Evolutionary conservation across 768 basidiomycete genomes (phyloP).

Genomic region (Suillus variegatus): DNA sequence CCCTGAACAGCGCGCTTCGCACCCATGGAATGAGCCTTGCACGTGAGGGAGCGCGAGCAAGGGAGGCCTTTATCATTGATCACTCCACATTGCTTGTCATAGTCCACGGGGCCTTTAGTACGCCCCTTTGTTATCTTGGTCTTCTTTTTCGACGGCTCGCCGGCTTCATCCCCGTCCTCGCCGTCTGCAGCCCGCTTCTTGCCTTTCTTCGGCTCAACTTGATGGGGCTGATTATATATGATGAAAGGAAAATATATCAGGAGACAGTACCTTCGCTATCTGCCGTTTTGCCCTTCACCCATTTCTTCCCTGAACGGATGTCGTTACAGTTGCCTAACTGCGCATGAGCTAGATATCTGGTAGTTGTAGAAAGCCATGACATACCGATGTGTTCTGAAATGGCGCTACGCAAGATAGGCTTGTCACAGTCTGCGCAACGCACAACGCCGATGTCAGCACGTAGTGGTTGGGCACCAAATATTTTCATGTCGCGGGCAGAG

Average conservation of each 20-base stretch:
- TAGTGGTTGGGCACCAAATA: conserved; percentile 79
- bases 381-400: conserved; percentile 76
- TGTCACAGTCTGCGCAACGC: conserved; percentile 79
- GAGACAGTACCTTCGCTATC: conserved; percentile 46
- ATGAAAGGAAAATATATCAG: conserved; percentile 5
- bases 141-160: conserved; percentile 77
- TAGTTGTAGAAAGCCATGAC: conserved; percentile 19
- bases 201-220: conserved; percentile 48
- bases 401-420: conserved; percentile 77
- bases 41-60: conserved; percentile 93
- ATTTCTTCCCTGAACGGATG: conserved; percentile 57
- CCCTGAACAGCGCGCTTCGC: conserved; percentile 91
- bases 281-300: conserved; percentile 52
- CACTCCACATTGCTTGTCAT: conserved; percentile 93
- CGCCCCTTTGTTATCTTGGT: conserved; percentile 79
- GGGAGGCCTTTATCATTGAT: conserved; percentile 94
- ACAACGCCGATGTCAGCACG: conserved; percentile 65
- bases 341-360: conserved; percentile 12
- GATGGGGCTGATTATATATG: conserved; percentile 8
- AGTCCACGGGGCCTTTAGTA: conserved; percentile 83
- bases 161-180: conserved; percentile 62
- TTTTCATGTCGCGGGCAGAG: conserved; percentile 83
- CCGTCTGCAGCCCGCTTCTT: conserved; percentile 87
- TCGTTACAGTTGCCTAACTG: conserved; percentile 59
- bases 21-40: conserved; percentile 98